These are phyloP conservation scores for Citrus australasica DNA, from an alignment of 345 rosid genomes.

Conservation along the genomic window DNA sequence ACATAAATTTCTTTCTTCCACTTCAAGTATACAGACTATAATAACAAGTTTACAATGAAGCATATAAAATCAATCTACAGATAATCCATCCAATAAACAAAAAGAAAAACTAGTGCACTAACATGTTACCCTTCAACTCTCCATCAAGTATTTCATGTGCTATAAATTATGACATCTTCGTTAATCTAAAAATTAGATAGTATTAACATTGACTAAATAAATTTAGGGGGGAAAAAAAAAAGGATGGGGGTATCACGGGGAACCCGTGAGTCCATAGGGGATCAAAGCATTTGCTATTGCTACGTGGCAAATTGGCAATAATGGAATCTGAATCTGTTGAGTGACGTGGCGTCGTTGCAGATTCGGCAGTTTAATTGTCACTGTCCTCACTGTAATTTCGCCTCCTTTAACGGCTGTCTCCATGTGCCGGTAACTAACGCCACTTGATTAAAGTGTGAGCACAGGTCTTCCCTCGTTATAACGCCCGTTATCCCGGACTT, in stretches of 20 bases:
- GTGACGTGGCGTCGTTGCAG: slow-evolving; percentile 18
- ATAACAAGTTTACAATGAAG: too few relatives aligned
- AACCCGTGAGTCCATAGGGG: slow-evolving; percentile 10
- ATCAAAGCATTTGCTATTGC: background rate
- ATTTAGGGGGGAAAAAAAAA: background rate
- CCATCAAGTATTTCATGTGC: too few relatives aligned
- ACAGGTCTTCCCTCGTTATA: background rate
- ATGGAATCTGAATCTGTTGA: slow-evolving; percentile 18
- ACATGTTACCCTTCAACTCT: too few relatives aligned
- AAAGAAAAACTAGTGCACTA: too few relatives aligned
- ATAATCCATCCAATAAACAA: too few relatives aligned
- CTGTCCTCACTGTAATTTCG: slow-evolving; percentile 6
- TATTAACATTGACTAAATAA: too few relatives aligned
- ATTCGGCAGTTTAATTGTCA: slow-evolving; percentile 22
- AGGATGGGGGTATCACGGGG: background rate
- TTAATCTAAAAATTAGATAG: too few relatives aligned
- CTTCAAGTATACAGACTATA: too few relatives aligned
- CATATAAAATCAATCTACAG: too few relatives aligned
- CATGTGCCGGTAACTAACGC: slow-evolving; percentile 14
- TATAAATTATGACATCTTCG: too few relatives aligned
- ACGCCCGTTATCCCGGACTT: slow-evolving; percentile 22
- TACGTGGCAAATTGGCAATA: background rate
- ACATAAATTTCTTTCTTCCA: too few relatives aligned
- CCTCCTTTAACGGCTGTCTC: slow-evolving; percentile 20
- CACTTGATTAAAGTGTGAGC: background rate